Conservation (phyloP, 2,329 filamentous ascomycete species). For the Colletotrichum salicis region DNA sequence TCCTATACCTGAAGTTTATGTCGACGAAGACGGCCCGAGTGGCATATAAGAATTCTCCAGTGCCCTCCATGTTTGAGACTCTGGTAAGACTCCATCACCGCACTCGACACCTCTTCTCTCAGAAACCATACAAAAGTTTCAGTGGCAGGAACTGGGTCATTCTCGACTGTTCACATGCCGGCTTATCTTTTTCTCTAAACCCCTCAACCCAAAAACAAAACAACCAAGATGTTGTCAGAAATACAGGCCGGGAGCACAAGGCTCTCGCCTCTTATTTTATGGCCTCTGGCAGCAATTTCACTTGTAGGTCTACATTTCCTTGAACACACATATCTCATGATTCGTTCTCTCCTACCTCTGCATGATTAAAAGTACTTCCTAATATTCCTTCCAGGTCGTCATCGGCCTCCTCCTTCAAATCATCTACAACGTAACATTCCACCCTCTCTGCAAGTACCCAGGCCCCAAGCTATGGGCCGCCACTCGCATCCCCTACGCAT, state of each 20-base stretch:
- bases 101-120: background rate
- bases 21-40: background rate
- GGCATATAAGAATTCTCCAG: background rate
- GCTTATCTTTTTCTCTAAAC: background rate
- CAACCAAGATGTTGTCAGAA: background rate
- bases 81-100: background rate
- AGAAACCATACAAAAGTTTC: background rate
- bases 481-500: conserved; percentile 21
- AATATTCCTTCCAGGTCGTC: conserved; percentile 3
- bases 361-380: background rate
- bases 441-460: conserved; percentile 45
- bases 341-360: background rate
- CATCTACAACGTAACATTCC: conserved; percentile 43
- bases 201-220: background rate
- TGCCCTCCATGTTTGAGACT: background rate
- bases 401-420: conserved; percentile 14
- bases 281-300: conserved; percentile 1
- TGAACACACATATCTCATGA: background rate
- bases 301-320: background rate
- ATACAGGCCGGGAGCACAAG: conserved; percentile 1
- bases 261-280: conserved; percentile 16
- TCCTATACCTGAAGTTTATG: background rate
- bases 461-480: conserved; percentile 42
- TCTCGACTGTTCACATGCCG: background rate
- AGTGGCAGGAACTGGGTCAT: background rate